phyloP scores from a whole-genome alignment of 2,329 filamentous ascomycete species.

The Trichoderma citrinoviride region DNA sequence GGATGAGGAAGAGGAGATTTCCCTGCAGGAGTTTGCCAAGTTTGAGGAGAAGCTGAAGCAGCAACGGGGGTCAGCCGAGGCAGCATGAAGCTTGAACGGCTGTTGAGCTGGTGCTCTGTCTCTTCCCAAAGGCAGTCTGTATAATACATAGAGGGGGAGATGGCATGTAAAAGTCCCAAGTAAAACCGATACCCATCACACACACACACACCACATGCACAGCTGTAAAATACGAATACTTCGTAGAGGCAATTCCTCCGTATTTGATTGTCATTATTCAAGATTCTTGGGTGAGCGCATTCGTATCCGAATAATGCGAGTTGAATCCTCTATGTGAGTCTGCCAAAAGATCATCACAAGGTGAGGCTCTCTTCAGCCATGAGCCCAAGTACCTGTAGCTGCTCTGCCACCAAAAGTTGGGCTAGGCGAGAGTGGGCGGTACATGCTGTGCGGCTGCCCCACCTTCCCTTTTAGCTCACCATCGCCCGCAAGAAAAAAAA shows the following conservation, averaged over 20 bases:
- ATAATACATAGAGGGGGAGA: slow-evolving; percentile 5
- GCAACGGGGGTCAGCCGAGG: slow-evolving; percentile 16
- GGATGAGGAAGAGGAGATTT: slow-evolving; percentile 88
- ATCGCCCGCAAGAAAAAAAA: slow-evolving; percentile 23
- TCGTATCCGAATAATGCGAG: no score
- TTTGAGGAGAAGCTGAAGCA: slow-evolving; percentile 80
- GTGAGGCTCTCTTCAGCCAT: no score
- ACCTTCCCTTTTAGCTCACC: slow-evolving; percentile 24
- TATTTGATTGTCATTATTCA: no score
- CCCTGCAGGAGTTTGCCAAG: slow-evolving; percentile 83
- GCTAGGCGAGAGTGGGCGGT: not conserved
- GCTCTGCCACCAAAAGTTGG: slow-evolving; percentile 1
- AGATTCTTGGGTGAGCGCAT: no score
- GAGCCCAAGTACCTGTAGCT: slow-evolving; percentile 7
- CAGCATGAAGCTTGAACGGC: not conserved
- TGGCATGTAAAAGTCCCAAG: slow-evolving; percentile 5
- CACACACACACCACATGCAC: not conserved
- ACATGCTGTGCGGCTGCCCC: slow-evolving; percentile 11
- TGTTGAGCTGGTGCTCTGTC: not conserved
- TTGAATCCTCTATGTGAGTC: no score
- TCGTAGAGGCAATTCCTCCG: not conserved
- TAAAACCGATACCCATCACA: slow-evolving; percentile 11
- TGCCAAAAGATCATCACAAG: no score
- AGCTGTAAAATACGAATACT: not conserved
- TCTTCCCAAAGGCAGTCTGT: not conserved